Conservation (phyloP, 2,329 filamentous ascomycete genomes). For the Sarocladium oryzae region DNA sequence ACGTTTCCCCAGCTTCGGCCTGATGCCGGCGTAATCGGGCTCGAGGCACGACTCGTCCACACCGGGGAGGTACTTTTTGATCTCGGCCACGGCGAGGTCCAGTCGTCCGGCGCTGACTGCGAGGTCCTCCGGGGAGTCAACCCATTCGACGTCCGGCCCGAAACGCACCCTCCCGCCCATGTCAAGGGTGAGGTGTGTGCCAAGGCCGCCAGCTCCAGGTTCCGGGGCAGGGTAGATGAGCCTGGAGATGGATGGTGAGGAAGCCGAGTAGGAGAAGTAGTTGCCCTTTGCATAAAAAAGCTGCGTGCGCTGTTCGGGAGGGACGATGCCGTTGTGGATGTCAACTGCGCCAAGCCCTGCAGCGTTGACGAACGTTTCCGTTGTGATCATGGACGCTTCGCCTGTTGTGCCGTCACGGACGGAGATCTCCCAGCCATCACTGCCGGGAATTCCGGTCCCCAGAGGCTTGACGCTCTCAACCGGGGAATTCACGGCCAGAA, state of each 20-base stretch:
- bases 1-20: constrained; percentile 68
- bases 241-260: constrained; percentile 56
- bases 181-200: constrained; percentile 91
- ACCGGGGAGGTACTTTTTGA: constrained; percentile 69
- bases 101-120: constrained; percentile 58
- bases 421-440: constrained; percentile 62
- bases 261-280: constrained; percentile 78
- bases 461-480: constrained; percentile 56
- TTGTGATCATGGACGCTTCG: constrained; percentile 54
- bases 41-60: constrained; percentile 60
- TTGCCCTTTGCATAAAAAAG: constrained; percentile 89
- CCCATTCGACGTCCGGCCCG: constrained; percentile 94
- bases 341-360: constrained; percentile 73
- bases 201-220: constrained; percentile 75
- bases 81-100: constrained; percentile 62
- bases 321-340: constrained; percentile 77
- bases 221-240: constrained; percentile 85
- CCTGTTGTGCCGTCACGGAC: constrained; percentile 40
- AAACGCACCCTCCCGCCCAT: constrained; percentile 79
- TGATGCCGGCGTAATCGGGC: constrained; percentile 85
- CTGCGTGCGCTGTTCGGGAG: constrained; percentile 44
- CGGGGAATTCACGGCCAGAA: constrained; percentile 60
- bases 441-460: constrained; percentile 33
- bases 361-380: constrained; percentile 75
- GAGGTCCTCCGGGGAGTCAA: constrained; percentile 64